These are phyloP conservation scores for Pulveroboletus sp. DNA, from an alignment of 768 basidiomycete species.

Conservation along the genomic window DNA sequence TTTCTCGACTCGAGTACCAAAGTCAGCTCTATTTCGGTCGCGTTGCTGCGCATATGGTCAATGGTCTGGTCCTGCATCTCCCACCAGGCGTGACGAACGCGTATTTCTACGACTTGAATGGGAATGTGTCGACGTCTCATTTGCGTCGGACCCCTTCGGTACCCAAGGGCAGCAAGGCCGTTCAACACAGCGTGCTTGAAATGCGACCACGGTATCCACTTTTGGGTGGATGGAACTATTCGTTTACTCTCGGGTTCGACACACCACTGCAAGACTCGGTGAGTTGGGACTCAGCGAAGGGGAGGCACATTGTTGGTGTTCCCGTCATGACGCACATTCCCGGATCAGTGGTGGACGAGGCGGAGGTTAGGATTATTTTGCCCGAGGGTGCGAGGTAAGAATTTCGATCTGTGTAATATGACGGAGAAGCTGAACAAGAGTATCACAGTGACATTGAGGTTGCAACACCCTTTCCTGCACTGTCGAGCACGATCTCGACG, in stretches of 20 bases:
- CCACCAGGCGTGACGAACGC: constrained; percentile 79
- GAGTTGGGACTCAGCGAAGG: constrained; percentile 58
- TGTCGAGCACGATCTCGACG: constrained; percentile 56
- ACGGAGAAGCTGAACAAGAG: constrained; percentile 6
- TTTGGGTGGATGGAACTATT: constrained; percentile 97
- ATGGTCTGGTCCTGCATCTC: constrained; percentile 73
- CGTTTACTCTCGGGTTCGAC: constrained; percentile 93
- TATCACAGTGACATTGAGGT: constrained; percentile 70
- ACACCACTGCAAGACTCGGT: constrained; percentile 75
- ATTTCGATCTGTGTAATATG: constrained; percentile 10
- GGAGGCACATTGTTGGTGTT: constrained; percentile 71
- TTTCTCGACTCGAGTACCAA: constrained; percentile 89
- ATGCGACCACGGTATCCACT: constrained; percentile 88
- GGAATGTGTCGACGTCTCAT: constrained; percentile 94
- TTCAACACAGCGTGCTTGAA: constrained; percentile 70
- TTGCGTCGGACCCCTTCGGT: constrained; percentile 69
- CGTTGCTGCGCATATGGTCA: constrained; percentile 66
- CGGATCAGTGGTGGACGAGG: constrained; percentile 78
- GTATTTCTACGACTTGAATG: constrained; percentile 90
- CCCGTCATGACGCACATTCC: constrained; percentile 84
- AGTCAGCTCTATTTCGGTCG: constrained; percentile 67
- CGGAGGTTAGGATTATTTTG: constrained; percentile 74
- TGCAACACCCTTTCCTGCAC: constrained; percentile 73
- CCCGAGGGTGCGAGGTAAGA: constrained; percentile 95
- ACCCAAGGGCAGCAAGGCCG: constrained; percentile 51